phyloP scores from a whole-genome alignment of 164 flowering plant species.

The Saururus chinensis region DNA sequence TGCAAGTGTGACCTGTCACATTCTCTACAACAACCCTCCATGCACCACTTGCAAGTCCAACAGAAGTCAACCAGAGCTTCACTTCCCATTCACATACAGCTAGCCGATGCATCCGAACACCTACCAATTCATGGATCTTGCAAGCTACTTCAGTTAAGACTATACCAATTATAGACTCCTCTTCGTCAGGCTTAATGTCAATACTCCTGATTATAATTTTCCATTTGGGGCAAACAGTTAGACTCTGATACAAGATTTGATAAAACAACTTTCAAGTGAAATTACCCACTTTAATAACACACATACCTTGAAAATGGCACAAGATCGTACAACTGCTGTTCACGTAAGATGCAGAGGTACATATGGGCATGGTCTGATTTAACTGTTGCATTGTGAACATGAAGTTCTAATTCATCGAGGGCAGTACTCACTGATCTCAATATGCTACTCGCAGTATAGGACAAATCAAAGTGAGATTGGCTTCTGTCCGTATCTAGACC shows the following conservation, averaged over 20 bases:
- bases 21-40: conserved; percentile 88
- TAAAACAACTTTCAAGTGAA: background rate
- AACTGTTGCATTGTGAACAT: conserved; percentile 59
- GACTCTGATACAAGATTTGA: background rate
- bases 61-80: conserved; percentile 71
- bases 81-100: conserved; percentile 98
- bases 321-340: conserved; percentile 78
- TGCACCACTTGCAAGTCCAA: conserved; percentile 73
- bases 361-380: conserved; percentile 89
- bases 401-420: conserved; percentile 92
- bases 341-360: conserved; percentile 81
- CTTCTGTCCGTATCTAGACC: conserved; percentile 26
- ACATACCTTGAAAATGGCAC: conserved; percentile 67
- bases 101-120: conserved; percentile 83
- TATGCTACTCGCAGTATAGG: conserved; percentile 78
- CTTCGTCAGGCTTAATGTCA: conserved; percentile 36
- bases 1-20: conserved; percentile 95
- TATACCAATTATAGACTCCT: conserved; percentile 49
- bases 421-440: conserved; percentile 83
- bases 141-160: conserved; percentile 62
- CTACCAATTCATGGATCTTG: conserved; percentile 68
- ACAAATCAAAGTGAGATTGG: conserved; percentile 27
- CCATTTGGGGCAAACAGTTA: background rate
- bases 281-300: background rate
- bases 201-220: conserved; percentile 44